Conservation (phyloP, 495 filamentous ascomycete genomes). For the Podospora pseudopauciseta region DNA sequence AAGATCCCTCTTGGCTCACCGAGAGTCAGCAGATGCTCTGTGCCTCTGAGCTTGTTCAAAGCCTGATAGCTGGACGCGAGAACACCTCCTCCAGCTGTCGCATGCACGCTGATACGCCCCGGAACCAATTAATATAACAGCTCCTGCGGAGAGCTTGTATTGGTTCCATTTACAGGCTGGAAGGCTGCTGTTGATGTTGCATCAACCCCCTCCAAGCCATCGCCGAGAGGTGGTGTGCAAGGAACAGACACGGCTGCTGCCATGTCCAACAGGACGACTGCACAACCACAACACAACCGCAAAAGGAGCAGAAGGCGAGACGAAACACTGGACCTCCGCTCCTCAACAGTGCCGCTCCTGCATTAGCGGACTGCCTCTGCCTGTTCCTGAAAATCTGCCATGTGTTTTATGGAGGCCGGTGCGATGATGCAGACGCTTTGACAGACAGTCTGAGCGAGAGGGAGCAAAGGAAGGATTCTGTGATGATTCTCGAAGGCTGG, state of each 20-base stretch:
- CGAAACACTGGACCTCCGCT: constrained; percentile 13
- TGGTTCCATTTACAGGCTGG: neutral
- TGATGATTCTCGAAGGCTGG: constrained; percentile 17
- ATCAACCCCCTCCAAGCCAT: constrained; percentile 10
- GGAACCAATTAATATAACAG: constrained; percentile 29
- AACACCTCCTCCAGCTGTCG: constrained; percentile 1
- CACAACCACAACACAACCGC: no score
- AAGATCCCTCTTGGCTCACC: neutral
- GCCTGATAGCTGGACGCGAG: neutral
- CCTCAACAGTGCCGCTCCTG: constrained; percentile 25
- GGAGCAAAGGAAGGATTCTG: constrained; percentile 11
- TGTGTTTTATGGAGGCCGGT: constrained; percentile 3
- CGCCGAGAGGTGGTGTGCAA: neutral
- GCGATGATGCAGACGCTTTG: constrained; percentile 14
- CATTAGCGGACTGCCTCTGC: constrained; percentile 25
- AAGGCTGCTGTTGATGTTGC: constrained; percentile 8
- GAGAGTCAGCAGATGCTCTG: constrained; percentile 9
- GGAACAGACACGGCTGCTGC: constrained; percentile 1
- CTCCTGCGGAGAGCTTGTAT: constrained; percentile 14
- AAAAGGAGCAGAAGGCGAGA: constrained; percentile 10
- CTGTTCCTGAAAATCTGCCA: constrained; percentile 30
- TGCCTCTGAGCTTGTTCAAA: neutral
- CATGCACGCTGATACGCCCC: constrained; percentile 20
- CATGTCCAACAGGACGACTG: neutral
- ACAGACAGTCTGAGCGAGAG: neutral